Evolutionary conservation across 169 alveolate species (phyloP), one percentile per base, ranked within the genome.

Genomic region (Eimeria maxima): DNA sequence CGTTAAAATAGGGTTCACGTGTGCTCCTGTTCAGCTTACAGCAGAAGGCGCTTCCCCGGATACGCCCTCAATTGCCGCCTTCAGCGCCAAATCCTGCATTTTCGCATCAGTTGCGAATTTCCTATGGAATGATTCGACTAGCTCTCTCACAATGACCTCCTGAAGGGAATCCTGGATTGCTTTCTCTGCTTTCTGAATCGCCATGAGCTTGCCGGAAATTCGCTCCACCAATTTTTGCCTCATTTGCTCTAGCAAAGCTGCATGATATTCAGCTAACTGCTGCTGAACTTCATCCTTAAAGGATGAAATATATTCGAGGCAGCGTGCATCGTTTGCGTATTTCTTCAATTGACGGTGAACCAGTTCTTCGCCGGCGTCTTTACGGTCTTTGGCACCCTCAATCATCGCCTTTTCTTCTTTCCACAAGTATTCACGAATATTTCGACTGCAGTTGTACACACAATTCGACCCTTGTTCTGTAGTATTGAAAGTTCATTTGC

Each of bases 331-430:
- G 55, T 90, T 97, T 7, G 97, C 97, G 84, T 83, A 95, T 76
- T 97, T 67, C 86, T 96, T 97, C 96, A 98, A 63, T 55, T 98
- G 99, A 47, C 89, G 89, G 95, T 98, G 98, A 33, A 98, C 96
- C 45, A 98, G 97, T 29, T 97, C 98, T 73, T 98, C 99, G 24
- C 98, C 98, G 55, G 95, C 94, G 29, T 96, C 97, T 95, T 97
- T 97, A 45, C 98, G 97, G 93, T 98, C 97, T 53, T 95, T 92
- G 45, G 97, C 97, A 67, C 97, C 95, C 90, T 97, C 98, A 3
- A 97, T 90, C 95, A 98, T 97, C 33, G 98, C 95, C 89, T 97
- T 97, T 47, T 97, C 98, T 63, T 97, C 99, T 91, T 98, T 98
- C 98, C 98, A 97, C 57, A 97, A 65, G 74, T 95, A 96, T 65